Conservation (phyloP, 345 rosid genomes). For the Gossypium stocksii region DNA sequence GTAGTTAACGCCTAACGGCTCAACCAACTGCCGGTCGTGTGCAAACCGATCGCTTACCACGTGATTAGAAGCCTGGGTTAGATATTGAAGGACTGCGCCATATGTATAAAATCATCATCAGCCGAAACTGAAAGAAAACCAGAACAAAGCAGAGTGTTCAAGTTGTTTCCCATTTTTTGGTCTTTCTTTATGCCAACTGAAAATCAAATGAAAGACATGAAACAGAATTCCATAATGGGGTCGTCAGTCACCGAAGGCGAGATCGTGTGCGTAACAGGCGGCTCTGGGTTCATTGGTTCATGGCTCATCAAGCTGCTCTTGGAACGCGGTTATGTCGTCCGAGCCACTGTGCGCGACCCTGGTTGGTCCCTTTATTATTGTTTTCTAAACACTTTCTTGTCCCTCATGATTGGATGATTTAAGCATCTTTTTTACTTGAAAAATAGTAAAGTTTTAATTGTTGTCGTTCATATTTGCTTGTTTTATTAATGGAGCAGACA, state of each 20-base stretch:
- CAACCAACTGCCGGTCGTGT: neutral
- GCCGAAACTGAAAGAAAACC: neutral
- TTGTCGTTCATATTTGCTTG: neutral
- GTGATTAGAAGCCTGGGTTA: neutral
- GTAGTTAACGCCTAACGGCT: no score
- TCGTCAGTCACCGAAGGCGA: neutral
- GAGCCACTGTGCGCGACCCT: slow-evolving; percentile 15
- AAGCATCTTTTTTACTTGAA: neutral
- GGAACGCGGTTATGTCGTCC: neutral
- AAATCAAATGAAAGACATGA: neutral
- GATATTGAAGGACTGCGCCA: neutral
- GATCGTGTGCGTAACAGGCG: slow-evolving; percentile 16
- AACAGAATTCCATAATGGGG: neutral
- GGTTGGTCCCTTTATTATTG: neutral
- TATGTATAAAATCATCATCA: neutral
- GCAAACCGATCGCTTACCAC: neutral
- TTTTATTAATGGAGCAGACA: slow-evolving; percentile 2
- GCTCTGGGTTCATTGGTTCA: slow-evolving; percentile 18
- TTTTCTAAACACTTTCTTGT: no score
- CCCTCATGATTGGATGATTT: no score
- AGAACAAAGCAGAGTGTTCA: neutral
- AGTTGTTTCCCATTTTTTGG: neutral
- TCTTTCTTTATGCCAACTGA: neutral
- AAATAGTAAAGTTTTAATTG: neutral
- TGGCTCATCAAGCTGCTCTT: slow-evolving; percentile 7